Evolutionary conservation across 768 basidiomycete species (phyloP).

Genomic region (Xerocomellus amylosporus): DNA sequence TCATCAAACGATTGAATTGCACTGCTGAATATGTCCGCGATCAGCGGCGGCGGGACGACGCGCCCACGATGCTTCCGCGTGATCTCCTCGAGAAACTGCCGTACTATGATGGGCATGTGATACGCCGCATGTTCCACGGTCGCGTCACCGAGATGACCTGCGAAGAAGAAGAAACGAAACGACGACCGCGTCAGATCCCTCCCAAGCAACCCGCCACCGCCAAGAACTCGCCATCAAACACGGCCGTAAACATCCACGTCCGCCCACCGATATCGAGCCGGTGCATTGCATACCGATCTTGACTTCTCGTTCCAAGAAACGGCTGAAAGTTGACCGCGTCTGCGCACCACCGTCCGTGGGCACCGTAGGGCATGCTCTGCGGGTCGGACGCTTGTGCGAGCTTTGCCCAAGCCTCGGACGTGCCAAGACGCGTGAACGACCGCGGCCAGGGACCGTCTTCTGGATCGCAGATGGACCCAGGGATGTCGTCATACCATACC

Average conservation of each 20-base stretch:
- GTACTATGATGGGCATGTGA: constrained; percentile 66
- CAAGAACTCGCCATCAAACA: constrained; percentile 59
- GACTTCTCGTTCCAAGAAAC: constrained; percentile 49
- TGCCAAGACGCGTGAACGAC: constrained; percentile 49
- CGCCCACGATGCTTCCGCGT: constrained; percentile 37
- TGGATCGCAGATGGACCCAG: constrained; percentile 58
- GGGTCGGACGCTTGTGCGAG: constrained; percentile 51
- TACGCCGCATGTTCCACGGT: constrained; percentile 67
- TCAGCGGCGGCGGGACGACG: constrained; percentile 44
- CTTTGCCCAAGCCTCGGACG: constrained; percentile 53
- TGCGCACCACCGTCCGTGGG: constrained; percentile 40
- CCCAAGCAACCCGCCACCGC: neutral
- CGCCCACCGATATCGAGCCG: constrained; percentile 54
- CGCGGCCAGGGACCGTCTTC: constrained; percentile 68
- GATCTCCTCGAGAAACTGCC: constrained; percentile 51
- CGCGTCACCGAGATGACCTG: constrained; percentile 68
- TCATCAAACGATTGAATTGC: constrained; percentile 63
- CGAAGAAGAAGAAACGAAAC: neutral
- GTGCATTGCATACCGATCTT: constrained; percentile 63
- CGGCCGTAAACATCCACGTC: constrained; percentile 63
- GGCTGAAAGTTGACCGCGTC: constrained; percentile 71
- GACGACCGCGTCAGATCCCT: neutral
- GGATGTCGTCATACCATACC: constrained; percentile 60
- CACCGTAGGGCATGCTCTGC: constrained; percentile 41
- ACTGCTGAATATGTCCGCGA: constrained; percentile 54